phyloP scores from a whole-genome alignment of 306 rosid species.

The Corylus heterophylla region DNA sequence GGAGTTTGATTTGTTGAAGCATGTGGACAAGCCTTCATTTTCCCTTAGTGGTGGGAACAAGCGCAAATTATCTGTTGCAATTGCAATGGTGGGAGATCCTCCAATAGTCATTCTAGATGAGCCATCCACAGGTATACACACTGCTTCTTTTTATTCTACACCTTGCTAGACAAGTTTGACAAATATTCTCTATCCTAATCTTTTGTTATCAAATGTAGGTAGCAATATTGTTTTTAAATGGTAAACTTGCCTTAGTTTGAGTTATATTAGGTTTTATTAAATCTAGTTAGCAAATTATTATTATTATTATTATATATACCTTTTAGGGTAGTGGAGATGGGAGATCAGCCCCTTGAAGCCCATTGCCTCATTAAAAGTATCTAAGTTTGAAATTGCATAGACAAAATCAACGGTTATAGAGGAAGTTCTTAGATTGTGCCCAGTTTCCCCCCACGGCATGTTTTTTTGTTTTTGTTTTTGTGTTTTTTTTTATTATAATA shows the following conservation, averaged over 20 bases:
- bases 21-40: constrained; percentile 85
- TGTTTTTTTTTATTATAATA: too few relatives aligned
- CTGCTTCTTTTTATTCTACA: not conserved
- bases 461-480: too few relatives aligned
- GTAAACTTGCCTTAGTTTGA: not conserved
- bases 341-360: too few relatives aligned
- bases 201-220: not conserved
- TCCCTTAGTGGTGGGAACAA: constrained; percentile 97
- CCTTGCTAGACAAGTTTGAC: not conserved
- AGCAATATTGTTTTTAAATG: too few relatives aligned
- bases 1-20: constrained; percentile 91
- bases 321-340: too few relatives aligned
- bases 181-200: not conserved
- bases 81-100: constrained; percentile 98
- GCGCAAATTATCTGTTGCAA: constrained; percentile 91
- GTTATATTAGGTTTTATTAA: not conserved
- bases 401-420: too few relatives aligned
- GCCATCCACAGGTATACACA: constrained; percentile 78
- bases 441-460: too few relatives aligned
- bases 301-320: too few relatives aligned
- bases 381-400: too few relatives aligned
- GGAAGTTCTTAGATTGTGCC: too few relatives aligned
- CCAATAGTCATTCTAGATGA: constrained; percentile 96
- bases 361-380: too few relatives aligned
- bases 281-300: too few relatives aligned